Evolutionary conservation across 139 green algal species (phyloP), one percentile per base, ranked within the genome.

Genomic region (Penium margaritaceum): DNA sequence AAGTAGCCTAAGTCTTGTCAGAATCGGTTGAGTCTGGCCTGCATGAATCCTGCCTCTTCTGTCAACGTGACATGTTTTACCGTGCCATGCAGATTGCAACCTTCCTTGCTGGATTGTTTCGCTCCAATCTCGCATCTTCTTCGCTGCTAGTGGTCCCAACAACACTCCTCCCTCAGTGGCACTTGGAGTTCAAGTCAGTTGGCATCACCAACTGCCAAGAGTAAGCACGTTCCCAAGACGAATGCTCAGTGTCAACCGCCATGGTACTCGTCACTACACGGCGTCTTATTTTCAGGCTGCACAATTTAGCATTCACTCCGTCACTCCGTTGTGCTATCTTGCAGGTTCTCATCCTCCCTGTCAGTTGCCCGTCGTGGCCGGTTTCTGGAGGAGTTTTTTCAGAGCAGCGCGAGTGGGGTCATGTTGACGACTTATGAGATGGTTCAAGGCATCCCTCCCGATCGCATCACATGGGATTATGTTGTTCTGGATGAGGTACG

Each of bases 351-450:
- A 15, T 36, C 41, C 7, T 61, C 63, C 27, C 27, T 35, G 5
- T 54, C 32, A 24, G 27, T 70, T 5, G n/a, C 24, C 7, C 15
- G 21, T 15, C 27, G 29, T 15, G 30, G 30, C 27, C 0, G 19
- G 21, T 57, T 36, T 58, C 29, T 70, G 29, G 24, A 53, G 9
- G 5, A 24, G 9, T 70, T 70, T 54, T 57, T 43, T 21, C 24
- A 67, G 36, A 27, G 37, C 21, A 67, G 36, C 12, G 14, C 9
- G 1, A 57, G 83, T 5, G 87, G 89, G 35, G 83, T 97, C 21
- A 76, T 97, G 61, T 79, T 97, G 51, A 95, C 90, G 3, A 96
- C 92, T 2, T 97, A 97, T 73, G 91, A 91, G 44, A 95, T 96
- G 90, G 82, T 96, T 4, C 30, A 32, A 34, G 24, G 43, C 32